Evolutionary conservation across 208 protist species (phyloP).

Genomic region (Entamoeba moshkovskii): DNA sequence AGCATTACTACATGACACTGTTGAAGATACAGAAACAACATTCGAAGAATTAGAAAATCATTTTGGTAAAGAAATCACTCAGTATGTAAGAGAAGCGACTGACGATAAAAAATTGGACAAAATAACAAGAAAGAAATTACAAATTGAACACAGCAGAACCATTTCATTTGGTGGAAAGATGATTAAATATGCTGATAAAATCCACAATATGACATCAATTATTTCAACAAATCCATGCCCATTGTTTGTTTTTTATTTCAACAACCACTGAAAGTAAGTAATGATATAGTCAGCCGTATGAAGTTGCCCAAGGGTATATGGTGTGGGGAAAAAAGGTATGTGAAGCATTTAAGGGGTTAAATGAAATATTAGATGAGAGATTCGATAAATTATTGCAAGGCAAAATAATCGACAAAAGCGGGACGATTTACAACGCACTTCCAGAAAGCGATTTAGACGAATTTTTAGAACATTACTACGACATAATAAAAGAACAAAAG

Average conservation of each 20-base stretch:
- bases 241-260: neutral
- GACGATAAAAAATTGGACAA: neutral
- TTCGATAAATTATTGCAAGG: neutral
- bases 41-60: neutral
- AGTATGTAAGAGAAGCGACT: neutral
- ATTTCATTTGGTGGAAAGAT: neutral
- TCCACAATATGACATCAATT: neutral
- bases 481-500: too few species aligned
- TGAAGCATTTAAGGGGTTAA: neutral
- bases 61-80: neutral
- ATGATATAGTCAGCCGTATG: neutral
- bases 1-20: neutral
- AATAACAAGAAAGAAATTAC: neutral
- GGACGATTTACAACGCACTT: neutral
- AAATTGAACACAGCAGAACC: neutral
- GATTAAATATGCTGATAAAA: neutral
- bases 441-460: neutral
- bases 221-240: neutral
- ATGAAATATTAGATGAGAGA: neutral
- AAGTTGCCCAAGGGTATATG: neutral
- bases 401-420: neutral
- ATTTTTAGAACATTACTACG: neutral
- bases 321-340: neutral
- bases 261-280: too few species aligned
- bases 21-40: neutral